These are phyloP conservation scores for Leccinum brunneo-olivaceum DNA, from an alignment of 1,284 basidiomycete genomes.

Conservation along the genomic window DNA sequence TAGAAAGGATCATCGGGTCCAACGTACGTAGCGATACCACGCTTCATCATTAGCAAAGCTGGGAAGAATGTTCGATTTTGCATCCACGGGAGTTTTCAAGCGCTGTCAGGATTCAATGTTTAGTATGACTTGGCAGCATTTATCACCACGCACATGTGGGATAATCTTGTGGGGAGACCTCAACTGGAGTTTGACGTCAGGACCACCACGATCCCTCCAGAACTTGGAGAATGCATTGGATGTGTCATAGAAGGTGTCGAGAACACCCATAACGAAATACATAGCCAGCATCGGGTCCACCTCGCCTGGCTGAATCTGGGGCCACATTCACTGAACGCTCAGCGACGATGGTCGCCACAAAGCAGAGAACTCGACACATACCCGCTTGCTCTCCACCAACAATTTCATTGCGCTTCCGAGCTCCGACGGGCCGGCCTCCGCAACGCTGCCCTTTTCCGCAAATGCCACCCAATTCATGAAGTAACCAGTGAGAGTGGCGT, in stretches of 20 bases:
- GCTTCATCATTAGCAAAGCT: slow-evolving; percentile 19
- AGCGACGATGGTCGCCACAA: neutral
- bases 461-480: slow-evolving; percentile 41
- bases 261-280: slow-evolving; percentile 9
- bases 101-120: slow-evolving; percentile 12
- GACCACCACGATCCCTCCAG: slow-evolving; percentile 17
- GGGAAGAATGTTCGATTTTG: slow-evolving; percentile 15
- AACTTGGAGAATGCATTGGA: slow-evolving; percentile 25
- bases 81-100: slow-evolving; percentile 15
- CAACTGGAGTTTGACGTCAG: slow-evolving; percentile 14
- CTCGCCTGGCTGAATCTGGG: slow-evolving; percentile 12
- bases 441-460: slow-evolving; percentile 11
- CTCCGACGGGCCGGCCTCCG: slow-evolving; percentile 3
- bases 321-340: too few relatives aligned
- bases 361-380: slow-evolving; percentile 5
- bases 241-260: slow-evolving; percentile 22
- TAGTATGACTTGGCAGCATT: neutral
- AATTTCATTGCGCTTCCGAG: slow-evolving; percentile 2
- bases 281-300: slow-evolving; percentile 2
- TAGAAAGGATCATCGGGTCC: neutral
- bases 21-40: slow-evolving; percentile 26
- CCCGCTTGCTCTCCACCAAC: slow-evolving; percentile 13
- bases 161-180: slow-evolving; percentile 20
- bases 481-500: slow-evolving; percentile 35
- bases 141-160: slow-evolving; percentile 19